phyloP scores from a whole-genome alignment of 306 rosid genomes.

The Boehmeria nivea region DNA sequence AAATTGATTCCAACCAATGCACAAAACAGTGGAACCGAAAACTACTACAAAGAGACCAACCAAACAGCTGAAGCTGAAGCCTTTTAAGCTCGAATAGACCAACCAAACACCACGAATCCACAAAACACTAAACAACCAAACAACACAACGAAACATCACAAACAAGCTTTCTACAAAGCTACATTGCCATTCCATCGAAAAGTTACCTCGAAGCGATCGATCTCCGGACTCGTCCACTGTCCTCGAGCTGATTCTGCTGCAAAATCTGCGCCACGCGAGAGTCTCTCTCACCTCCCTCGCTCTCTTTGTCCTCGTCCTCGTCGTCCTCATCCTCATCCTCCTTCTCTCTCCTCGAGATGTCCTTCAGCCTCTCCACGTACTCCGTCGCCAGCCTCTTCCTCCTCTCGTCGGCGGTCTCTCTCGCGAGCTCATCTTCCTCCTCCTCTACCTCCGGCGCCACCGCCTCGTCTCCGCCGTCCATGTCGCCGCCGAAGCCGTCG shows the following conservation, averaged over 20 bases:
- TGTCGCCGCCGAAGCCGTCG: slow-evolving; percentile 34
- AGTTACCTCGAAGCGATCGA: slow-evolving; percentile 67
- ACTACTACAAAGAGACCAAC: background rate
- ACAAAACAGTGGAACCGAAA: no score
- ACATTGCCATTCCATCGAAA: background rate
- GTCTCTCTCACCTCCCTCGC: slow-evolving; percentile 53
- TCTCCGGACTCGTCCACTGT: slow-evolving; percentile 74
- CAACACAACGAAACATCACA: background rate
- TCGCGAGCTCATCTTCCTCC: slow-evolving; percentile 29
- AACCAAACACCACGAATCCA: background rate
- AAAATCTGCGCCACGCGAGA: slow-evolving; percentile 61
- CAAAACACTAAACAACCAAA: background rate
- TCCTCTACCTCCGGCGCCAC: slow-evolving; percentile 22
- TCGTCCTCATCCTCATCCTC: slow-evolving; percentile 38
- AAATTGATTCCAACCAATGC: no score
- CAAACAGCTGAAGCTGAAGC: background rate
- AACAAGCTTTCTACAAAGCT: background rate
- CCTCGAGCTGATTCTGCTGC: slow-evolving; percentile 75
- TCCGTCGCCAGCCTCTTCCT: slow-evolving; percentile 61
- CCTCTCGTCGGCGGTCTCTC: slow-evolving; percentile 64
- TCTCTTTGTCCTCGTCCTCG: slow-evolving; percentile 21
- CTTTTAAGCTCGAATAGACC: background rate
- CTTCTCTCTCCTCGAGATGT: slow-evolving; percentile 41
- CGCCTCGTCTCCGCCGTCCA: slow-evolving; percentile 10
- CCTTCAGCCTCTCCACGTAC: slow-evolving; percentile 34